phyloP scores from a whole-genome alignment of 257 asterid genomes.

The Pogostemon cablin region DNA sequence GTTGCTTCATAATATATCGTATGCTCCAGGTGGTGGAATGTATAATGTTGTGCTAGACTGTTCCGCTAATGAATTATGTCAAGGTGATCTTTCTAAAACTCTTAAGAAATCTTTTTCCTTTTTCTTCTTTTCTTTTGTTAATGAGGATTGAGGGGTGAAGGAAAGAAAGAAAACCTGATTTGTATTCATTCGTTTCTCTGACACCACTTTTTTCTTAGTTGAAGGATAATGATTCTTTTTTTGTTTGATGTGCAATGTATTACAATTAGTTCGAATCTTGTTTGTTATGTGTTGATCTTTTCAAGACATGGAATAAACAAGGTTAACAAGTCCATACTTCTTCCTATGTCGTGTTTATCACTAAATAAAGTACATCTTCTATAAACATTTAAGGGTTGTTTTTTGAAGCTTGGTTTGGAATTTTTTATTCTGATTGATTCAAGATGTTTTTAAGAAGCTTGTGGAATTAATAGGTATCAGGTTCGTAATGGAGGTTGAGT shows the following conservation, averaged over 20 bases:
- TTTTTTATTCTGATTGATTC: conserved; percentile 36
- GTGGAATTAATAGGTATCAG: conserved; percentile 98
- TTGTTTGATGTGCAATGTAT: background rate
- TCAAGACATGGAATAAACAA: background rate
- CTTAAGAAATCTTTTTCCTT: no score
- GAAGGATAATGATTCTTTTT: conserved; percentile 13
- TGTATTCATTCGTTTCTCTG: background rate
- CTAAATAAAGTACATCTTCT: background rate
- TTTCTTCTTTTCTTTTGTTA: background rate
- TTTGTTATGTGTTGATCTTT: conserved; percentile 8
- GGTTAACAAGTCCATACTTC: background rate
- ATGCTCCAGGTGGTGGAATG: conserved; percentile 84
- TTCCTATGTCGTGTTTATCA: background rate
- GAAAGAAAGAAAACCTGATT: background rate
- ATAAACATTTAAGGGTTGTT: background rate
- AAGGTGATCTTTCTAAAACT: conserved; percentile 55
- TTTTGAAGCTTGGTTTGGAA: conserved; percentile 26
- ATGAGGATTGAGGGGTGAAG: conserved; percentile 13
- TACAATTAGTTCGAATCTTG: conserved; percentile 17
- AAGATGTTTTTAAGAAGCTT: conserved; percentile 80
- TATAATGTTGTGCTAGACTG: conserved; percentile 85
- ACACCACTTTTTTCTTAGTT: conserved; percentile 1
- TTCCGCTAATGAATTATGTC: conserved; percentile 83
- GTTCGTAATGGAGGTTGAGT: conserved; percentile 94
- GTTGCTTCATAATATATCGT: conserved; percentile 35